Evolutionary conservation across 169 alveolate genomes (phyloP).

Genomic region (Eimeria sp.): DNA sequence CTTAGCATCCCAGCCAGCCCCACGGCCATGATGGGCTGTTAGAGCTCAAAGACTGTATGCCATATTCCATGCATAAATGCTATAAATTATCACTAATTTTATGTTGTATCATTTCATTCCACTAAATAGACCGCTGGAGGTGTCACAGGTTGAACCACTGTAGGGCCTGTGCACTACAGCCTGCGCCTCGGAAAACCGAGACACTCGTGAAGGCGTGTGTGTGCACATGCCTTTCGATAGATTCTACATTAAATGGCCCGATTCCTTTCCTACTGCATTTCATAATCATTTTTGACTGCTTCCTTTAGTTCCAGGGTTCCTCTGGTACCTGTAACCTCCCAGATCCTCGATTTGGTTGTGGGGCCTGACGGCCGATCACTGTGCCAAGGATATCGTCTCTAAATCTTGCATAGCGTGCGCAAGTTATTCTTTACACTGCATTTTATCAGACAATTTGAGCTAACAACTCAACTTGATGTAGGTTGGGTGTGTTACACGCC

Average conservation of each 20-base stretch:
- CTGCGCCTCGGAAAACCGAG: background rate
- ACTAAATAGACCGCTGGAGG: no score
- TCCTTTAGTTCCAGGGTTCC: background rate
- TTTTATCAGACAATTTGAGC: background rate
- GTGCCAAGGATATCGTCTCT: background rate
- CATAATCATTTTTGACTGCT: background rate
- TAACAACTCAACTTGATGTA: background rate
- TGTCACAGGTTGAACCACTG: background rate
- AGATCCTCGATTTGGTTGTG: background rate
- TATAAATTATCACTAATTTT: no score
- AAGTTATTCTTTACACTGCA: background rate
- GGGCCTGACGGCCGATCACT: slow-evolving; percentile 28
- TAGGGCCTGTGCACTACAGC: background rate
- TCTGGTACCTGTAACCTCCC: background rate
- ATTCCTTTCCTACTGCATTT: background rate
- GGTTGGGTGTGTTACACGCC: background rate
- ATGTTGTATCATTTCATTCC: no score
- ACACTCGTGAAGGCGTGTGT: background rate
- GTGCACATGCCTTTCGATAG: background rate
- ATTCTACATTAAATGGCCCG: background rate
- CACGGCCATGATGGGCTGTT: no score
- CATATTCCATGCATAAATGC: no score
- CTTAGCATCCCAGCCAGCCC: no score
- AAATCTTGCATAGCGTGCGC: background rate
- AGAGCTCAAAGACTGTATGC: no score